Percentiles rank a stretch among this genome's conserved stretches.
phyloP scores from a whole-genome alignment of 169 alveolate genomes.

The Eimeria acervulina region DNA sequence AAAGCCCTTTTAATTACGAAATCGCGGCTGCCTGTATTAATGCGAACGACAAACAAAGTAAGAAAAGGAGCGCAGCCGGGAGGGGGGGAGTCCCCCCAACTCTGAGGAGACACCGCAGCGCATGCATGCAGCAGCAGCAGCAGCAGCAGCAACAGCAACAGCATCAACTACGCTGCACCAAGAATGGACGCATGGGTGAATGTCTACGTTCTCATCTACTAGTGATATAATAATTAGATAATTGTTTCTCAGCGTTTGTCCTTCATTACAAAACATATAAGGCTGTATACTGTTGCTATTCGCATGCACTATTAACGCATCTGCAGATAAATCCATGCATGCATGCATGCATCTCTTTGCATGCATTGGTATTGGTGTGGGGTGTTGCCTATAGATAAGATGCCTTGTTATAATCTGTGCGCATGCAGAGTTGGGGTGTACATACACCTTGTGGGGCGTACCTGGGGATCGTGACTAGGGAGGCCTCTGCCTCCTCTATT shows the following conservation, averaged over 20 bases:
- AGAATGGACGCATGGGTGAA: neutral
- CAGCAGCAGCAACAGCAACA: neutral
- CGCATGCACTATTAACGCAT: no score
- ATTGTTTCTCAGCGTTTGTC: no score
- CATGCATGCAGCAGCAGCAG: slow-evolving; percentile 10
- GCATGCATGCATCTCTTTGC: neutral
- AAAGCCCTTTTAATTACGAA: slow-evolving; percentile 88
- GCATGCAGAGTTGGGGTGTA: neutral
- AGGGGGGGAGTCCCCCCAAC: neutral
- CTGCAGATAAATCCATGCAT: neutral
- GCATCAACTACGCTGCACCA: neutral
- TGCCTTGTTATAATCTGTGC: neutral
- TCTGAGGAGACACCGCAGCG: neutral
- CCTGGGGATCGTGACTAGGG: slow-evolving; percentile 13
- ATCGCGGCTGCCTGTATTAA: slow-evolving; percentile 88
- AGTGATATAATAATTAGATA: no score
- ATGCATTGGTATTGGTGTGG: no score
- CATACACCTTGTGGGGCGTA: neutral
- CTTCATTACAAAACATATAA: no score
- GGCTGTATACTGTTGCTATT: no score
- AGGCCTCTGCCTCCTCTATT: slow-evolving; percentile 70
- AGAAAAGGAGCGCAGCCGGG: slow-evolving; percentile 82
- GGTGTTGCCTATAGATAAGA: no score
- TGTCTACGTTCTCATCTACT: no score
- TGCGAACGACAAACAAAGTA: slow-evolving; percentile 89